Conservation (phyloP, 192 early-diverging fungal genomes). For the Mortierella antarctica region DNA sequence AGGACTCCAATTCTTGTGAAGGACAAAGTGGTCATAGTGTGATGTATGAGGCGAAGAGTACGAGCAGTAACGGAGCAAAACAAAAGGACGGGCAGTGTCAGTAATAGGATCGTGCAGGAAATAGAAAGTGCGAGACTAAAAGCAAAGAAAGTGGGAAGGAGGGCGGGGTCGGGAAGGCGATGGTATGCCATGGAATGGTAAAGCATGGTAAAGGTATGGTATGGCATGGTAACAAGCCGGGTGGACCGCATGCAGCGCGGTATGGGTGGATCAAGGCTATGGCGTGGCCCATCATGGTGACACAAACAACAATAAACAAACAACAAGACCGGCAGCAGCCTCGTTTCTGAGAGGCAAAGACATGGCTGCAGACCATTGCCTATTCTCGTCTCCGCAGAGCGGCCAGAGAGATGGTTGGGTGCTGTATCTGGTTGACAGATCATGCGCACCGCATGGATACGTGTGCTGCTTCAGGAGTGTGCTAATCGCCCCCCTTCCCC, state of each 20-base stretch:
- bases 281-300: no score
- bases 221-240: no score
- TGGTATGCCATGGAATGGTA: background rate
- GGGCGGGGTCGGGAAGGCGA: background rate
- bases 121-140: background rate
- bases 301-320: no score
- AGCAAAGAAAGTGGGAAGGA: background rate
- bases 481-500: background rate
- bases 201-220: no score
- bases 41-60: background rate
- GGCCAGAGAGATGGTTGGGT: no score
- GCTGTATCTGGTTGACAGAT: no score
- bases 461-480: background rate
- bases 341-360: no score
- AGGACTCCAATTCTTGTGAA: constrained; percentile 49
- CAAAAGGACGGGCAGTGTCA: constrained; percentile 1
- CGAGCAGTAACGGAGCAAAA: background rate
- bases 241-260: no score
- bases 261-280: no score
- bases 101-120: constrained; percentile 3
- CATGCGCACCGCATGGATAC: background rate
- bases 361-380: no score
- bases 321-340: no score
- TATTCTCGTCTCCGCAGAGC: no score
- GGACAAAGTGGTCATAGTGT: background rate